Base-by-base conservation (phyloP, 169 alveolate species). In the Plasmodium falciparum region DNA sequence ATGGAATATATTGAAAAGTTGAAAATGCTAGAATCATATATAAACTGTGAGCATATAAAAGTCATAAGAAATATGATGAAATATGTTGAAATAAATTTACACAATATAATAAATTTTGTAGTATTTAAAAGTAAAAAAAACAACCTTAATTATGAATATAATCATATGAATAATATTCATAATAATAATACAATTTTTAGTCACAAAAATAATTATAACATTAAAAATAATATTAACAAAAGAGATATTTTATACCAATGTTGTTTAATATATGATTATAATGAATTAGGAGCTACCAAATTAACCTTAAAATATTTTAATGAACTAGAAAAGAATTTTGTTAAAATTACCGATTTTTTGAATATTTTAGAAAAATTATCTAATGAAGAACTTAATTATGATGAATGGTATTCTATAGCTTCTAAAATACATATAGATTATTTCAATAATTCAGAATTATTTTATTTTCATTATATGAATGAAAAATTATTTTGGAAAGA, bases 281-380 rank as follows among this genome's bases (percentile, higher is more conserved):
- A 86, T 45, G 80, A 72, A 67, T 59, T 86, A 65, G 92, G 92
- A 3, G 88, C 92, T 13, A 86, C 88, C 1, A 75, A 56, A 49
- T 59, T 86, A 26, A 86, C 92, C 9, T 61, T 20, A 54, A 86
- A 59, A 49, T 86, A 61, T 47, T 86, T 86, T 56, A 43, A 45
- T 4, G 92, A 71, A 47, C 63, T 86, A 66, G 92, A 86, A 67
- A 61, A 47, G 17, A 86, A 7, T 15, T 24, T 47, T 49, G 72
- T 86, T 24, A 86, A 86, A 86, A 73, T 86, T 61, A 11, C 24
- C 12, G 50, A 71, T 45, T 86, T 71, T 52, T 24, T 26, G 5
- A 63, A 86, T 52, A 33, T 3, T 72, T 86, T 86, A 20, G 45
- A 61, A 54, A 86, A 24, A 12, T 52, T 86, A 45, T 86, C 92